Evolutionary conservation across 2,329 filamentous ascomycete genomes (phyloP).

Genomic region (Calonectria crousiana): DNA sequence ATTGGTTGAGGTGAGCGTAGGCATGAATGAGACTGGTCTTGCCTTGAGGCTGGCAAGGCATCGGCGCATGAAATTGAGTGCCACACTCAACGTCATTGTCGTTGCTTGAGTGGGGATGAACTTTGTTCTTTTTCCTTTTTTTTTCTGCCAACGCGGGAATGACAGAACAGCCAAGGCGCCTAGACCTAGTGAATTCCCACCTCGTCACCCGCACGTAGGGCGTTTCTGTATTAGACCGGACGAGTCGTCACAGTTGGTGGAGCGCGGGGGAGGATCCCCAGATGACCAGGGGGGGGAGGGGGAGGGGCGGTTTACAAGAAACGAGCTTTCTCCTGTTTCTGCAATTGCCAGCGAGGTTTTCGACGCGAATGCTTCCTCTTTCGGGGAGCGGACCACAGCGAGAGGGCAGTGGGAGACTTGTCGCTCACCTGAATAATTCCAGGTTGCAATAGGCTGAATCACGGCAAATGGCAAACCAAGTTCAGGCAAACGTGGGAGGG

Average conservation of each 20-base stretch:
- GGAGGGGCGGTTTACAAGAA: background rate
- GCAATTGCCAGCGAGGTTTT: background rate
- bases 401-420: background rate
- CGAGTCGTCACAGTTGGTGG: background rate
- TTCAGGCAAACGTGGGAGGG: background rate
- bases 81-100: slow-evolving; percentile 6
- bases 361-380: background rate
- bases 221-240: background rate
- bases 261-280: slow-evolving; percentile 6
- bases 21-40: background rate
- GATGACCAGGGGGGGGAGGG: background rate
- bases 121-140: background rate
- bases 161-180: slow-evolving; percentile 12
- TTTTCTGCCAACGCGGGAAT: slow-evolving; percentile 15
- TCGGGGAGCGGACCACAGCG: background rate
- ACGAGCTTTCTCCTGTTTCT: background rate
- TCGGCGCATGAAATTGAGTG: slow-evolving; percentile 17
- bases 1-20: background rate
- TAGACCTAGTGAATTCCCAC: background rate
- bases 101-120: background rate
- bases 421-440: background rate
- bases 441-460: background rate
- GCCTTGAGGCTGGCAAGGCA: background rate
- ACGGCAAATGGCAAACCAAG: background rate
- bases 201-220: background rate